Evolutionary conservation across 306 rosid genomes (phyloP), one percentile per base, ranked within the genome.

Genomic region (Prunus armeniaca): DNA sequence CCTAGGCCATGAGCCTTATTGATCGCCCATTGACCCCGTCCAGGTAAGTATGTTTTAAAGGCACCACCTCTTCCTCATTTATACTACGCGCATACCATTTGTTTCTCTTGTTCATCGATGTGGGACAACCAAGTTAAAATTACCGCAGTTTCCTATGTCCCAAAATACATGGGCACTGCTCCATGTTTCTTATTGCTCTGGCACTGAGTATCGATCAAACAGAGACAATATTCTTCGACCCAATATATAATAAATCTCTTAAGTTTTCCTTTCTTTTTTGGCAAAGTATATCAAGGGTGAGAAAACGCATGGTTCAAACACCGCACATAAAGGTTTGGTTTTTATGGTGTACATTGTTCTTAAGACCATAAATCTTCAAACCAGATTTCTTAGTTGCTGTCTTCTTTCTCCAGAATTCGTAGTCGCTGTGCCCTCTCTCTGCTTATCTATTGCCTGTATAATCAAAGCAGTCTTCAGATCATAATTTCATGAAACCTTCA

Each of bases 1-100:
- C 54, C 85, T 68, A 86, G 86, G 86, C 83, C 87, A 88, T 86
- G 74, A 69, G 71, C 83, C 87, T 88, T 63, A 3, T 0, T 74
- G 93, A 88, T 82, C 88, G 27, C 77, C 79, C 81, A 88, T 86
- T 2, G 85, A 85, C 87, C 88, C 87, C 88, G 87, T 85, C 91
- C 91, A 87, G 87, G 90, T 87, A 84, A 83, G 86, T 86, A 52
- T 8, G 5, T 82, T 49, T 0, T 0, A 0, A 0, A 0, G 64
- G 0, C 0, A 2, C 17, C 1, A 9, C 55, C 57, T 14, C 24
- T 34, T 25, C 1, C 0, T 2, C 2, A 2, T 78, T 69, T 82
- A 69, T 62, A 1, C 1, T 0, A 12, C 14, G 0, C 17, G 2
- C n/a, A 27, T 3, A 2, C 2, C 2, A 5, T 14, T 41, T 0